phyloP scores from a whole-genome alignment of 345 rosid genomes.

The Aquilaria malaccensis region DNA sequence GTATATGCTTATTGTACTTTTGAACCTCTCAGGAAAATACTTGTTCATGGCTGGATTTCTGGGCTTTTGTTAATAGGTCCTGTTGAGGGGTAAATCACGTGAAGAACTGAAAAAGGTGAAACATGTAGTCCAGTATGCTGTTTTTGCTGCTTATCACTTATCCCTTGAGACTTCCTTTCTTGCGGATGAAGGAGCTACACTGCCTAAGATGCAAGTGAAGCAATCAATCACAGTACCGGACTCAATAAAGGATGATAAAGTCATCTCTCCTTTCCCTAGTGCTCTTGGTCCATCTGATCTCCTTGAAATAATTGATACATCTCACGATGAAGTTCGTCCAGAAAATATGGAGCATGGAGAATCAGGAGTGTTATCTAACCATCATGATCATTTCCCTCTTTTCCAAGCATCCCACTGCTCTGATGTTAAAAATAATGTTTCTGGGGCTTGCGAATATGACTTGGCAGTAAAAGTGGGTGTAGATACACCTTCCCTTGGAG shows the following conservation, averaged over 20 bases:
- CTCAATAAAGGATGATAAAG: constrained; percentile 28
- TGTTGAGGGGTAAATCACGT: constrained; percentile 64
- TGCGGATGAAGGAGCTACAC: constrained; percentile 98
- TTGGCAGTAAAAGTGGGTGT: constrained; percentile 20
- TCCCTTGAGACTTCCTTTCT: constrained; percentile 95
- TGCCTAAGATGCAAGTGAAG: constrained; percentile 53
- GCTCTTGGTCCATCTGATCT: constrained; percentile 22
- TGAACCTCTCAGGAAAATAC: constrained; percentile 1
- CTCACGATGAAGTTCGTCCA: constrained; percentile 27
- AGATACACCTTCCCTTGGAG: constrained; percentile 20
- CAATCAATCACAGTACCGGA: constrained; percentile 36
- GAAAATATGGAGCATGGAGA: constrained; percentile 27
- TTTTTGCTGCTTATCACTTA: constrained; percentile 96
- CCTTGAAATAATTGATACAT: constrained; percentile 22
- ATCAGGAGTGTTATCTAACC: constrained; percentile 29
- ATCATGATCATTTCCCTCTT: constrained; percentile 30
- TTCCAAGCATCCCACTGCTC: constrained; percentile 18
- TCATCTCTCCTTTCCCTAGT: constrained; percentile 26
- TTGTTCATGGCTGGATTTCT: constrained; percentile 19
- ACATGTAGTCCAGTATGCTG: constrained; percentile 79
- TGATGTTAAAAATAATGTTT: constrained; percentile 24
- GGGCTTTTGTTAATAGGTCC: constrained; percentile 41
- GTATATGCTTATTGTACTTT: background rate
- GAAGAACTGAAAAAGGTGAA: constrained; percentile 95
- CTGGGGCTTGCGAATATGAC: constrained; percentile 29